Base-by-base conservation (phyloP, 495 filamentous ascomycete genomes). In the Neurospora tetraspora region DNA sequence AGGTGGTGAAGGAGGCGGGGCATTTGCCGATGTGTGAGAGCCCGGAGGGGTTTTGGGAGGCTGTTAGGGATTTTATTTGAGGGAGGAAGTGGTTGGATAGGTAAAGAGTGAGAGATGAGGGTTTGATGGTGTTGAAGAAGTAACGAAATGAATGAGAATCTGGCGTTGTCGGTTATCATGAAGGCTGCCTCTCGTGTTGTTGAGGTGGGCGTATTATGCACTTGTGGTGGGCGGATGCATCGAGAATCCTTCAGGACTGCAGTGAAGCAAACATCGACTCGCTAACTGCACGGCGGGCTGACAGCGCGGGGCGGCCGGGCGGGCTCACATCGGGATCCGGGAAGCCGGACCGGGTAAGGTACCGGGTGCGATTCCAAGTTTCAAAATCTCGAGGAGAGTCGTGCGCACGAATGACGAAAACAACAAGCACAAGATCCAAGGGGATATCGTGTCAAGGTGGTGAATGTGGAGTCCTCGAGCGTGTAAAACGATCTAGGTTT, bases 11-110 rank as follows among this genome's bases (percentile, higher is more conserved):
- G 2, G 80, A 82, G 34, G 90, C 92, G 0, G 93, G 93, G 0
- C 93, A 96, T 82, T 79, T 96, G 81, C 93, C 93, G 5, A 96
- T 96, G 93, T 89, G 88, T 42, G 92, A 96, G 83, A 87, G 90
- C 73, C 90, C 91, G 10, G 80, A 81, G 73, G 87, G 85, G 14
- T 92, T 93, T 79, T 89, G 89, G 74, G 84, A 86, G 59, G 86
- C 87, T 42, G 86, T 93, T 7, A 81, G 83, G 68, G 82, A 76
- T 38, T 91, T 89, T 71, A 75, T 93, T 43, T 34, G 31, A 34
- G 31, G 31, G 31, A 34, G 31, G 31, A 34, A 34, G 31, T 34
- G 31, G 31, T 31, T 31, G 3, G 31, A 31, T 85, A 74, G 78
- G 34, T 2, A 10, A 39, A 20, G n/a, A 18, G 5, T 45, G 0